A percentile compares a stretch with the other conserved stretches of the same genome.
These are phyloP conservation scores for Aspergillus sclerotioniger DNA, from an alignment of 495 filamentous ascomycete genomes.

Conservation along the genomic window DNA sequence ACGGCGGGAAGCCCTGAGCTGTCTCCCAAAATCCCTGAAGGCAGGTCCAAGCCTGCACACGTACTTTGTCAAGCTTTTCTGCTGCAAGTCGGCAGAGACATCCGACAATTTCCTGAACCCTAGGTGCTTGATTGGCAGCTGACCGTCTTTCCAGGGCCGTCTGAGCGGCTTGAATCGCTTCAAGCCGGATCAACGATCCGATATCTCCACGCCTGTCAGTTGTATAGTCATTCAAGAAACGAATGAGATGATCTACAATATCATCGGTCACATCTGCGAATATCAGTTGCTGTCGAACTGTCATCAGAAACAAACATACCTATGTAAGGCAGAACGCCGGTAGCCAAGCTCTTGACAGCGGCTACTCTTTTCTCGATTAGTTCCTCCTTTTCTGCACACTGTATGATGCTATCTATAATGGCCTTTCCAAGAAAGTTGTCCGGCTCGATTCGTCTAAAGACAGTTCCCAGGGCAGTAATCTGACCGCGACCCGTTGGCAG, in stretches of 20 bases:
- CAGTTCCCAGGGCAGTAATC: conserved; percentile 42
- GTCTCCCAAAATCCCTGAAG: conserved; percentile 43
- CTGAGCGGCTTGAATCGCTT: conserved; percentile 66
- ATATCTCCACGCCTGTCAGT: conserved; percentile 84
- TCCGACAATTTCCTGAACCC: conserved; percentile 32
- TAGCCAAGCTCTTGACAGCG: conserved; percentile 58
- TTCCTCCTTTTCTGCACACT: conserved; percentile 40
- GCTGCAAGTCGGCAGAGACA: conserved; percentile 67
- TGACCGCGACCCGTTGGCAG: conserved; percentile 43
- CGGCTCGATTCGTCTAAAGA: conserved; percentile 33
- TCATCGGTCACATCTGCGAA: conserved; percentile 24
- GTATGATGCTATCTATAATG: conserved; percentile 36
- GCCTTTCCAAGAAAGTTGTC: conserved; percentile 20
- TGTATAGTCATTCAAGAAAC: conserved; percentile 80
- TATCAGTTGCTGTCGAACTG: conserved; percentile 14
- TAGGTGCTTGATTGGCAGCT: conserved; percentile 12
- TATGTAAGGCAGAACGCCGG: conserved; percentile 45
- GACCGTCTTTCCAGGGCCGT: conserved; percentile 28
- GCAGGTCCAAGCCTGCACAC: conserved; percentile 61
- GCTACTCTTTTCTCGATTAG: conserved; percentile 58
- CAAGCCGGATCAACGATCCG: conserved; percentile 76
- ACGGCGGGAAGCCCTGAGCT: conserved; percentile 28
- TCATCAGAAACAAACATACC: conserved; percentile 22
- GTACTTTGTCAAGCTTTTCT: conserved; percentile 87
- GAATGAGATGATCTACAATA: conserved; percentile 34